Evolutionary conservation across 139 green algal species (phyloP).

Genomic region (Asterochloris erici): DNA sequence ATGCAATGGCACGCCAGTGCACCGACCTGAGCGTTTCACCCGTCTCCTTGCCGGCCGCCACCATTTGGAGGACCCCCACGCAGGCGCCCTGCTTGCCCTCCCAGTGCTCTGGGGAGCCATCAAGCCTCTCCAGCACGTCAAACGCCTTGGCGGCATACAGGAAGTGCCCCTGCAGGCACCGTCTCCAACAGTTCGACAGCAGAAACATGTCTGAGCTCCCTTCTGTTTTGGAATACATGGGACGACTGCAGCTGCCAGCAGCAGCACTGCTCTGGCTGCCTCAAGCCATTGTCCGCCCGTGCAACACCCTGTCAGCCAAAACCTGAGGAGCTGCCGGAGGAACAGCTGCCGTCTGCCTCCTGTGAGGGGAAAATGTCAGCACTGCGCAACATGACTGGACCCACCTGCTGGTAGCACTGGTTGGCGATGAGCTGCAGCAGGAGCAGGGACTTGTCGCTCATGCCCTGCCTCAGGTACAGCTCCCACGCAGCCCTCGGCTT

Average conservation of each 20-base stretch:
- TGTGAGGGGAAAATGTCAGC: no score
- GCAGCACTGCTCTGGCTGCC: no score
- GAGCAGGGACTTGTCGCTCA: constrained; percentile 51
- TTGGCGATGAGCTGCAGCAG: constrained; percentile 78
- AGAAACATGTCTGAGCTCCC: constrained; percentile 46
- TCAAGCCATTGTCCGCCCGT: no score
- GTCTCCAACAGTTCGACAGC: constrained; percentile 73
- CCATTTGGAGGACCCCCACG: constrained; percentile 66
- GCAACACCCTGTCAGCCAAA: no score
- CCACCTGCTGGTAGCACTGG: constrained; percentile 61
- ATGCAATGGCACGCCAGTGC: not conserved
- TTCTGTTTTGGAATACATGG: no score
- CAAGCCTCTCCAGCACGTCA: constrained; percentile 77
- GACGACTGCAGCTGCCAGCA: no score
- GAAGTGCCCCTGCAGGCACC: constrained; percentile 78
- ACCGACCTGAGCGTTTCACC: constrained; percentile 3
- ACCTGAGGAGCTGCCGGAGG: no score
- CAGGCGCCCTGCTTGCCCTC: constrained; percentile 76
- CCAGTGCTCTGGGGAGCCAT: constrained; percentile 63
- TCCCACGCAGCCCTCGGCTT: constrained; percentile 66
- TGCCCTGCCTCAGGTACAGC: constrained; percentile 55
- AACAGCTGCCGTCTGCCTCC: no score
- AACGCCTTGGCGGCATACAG: constrained; percentile 69
- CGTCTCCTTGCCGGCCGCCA: constrained; percentile 28
- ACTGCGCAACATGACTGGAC: no score